Conservation (phyloP, 805 yeast genomes). For the Yamadazyma takamatsuzukensis region DNA sequence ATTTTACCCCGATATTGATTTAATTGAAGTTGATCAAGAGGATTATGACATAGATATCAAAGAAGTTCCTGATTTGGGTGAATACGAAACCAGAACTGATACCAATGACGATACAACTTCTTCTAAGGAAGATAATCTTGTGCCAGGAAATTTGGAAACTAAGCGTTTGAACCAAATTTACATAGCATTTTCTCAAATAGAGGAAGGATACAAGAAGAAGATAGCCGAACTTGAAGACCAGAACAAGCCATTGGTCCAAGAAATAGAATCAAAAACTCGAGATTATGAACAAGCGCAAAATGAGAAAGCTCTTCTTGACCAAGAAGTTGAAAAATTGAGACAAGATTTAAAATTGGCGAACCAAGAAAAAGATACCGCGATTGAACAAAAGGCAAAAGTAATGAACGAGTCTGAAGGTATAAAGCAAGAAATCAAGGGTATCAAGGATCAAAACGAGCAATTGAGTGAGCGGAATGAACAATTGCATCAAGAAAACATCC, state of each 20-base stretch:
- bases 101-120: no score
- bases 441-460: neutral
- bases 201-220: constrained; percentile 1
- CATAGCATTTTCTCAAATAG: constrained; percentile 2
- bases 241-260: neutral
- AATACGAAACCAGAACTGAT: neutral
- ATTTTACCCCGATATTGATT: constrained; percentile 8
- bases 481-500: neutral
- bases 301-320: neutral
- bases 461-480: neutral
- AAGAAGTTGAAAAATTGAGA: constrained; percentile 1
- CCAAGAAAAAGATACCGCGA: neutral
- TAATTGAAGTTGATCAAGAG: constrained; percentile 9
- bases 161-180: constrained; percentile 4
- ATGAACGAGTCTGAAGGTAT: neutral
- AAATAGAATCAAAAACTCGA: neutral
- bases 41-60: neutral
- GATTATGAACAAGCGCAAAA: neutral
- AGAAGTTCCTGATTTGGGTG: neutral
- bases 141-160: constrained; percentile 11
- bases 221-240: neutral
- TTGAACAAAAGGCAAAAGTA: neutral
- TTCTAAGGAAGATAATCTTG: no score
- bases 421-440: neutral
- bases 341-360: neutral